These are phyloP conservation scores for Thelephora ganbajun DNA, from an alignment of 768 basidiomycete genomes.

Conservation along the genomic window DNA sequence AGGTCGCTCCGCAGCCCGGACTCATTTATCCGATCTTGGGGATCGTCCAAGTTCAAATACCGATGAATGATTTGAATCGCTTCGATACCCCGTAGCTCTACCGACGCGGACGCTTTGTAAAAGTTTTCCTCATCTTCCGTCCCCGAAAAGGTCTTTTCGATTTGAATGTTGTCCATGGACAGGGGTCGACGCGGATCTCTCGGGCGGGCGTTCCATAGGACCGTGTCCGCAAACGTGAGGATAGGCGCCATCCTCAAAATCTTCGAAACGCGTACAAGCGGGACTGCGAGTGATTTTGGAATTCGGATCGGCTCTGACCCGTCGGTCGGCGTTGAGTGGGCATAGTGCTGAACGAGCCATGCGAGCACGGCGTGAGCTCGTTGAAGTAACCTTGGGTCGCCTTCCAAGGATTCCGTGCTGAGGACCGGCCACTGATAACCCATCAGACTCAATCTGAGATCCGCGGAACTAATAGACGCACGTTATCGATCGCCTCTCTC, in stretches of 20 bases:
- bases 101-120: slow-evolving; percentile 70
- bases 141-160: slow-evolving; percentile 66
- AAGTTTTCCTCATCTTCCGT: slow-evolving; percentile 78
- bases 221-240: slow-evolving; percentile 90
- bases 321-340: slow-evolving; percentile 53
- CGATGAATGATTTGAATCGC: slow-evolving; percentile 81
- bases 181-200: slow-evolving; percentile 42
- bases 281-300: slow-evolving; percentile 65
- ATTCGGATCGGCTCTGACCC: slow-evolving; percentile 33
- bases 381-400: slow-evolving; percentile 49
- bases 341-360: slow-evolving; percentile 83
- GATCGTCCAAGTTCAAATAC: slow-evolving; percentile 63
- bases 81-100: slow-evolving; percentile 79
- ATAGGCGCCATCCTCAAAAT: slow-evolving; percentile 82
- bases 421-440: slow-evolving; percentile 56
- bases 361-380: slow-evolving; percentile 84
- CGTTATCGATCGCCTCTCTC: slow-evolving; percentile 51
- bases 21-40: slow-evolving; percentile 35
- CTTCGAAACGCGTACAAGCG: slow-evolving; percentile 63
- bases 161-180: slow-evolving; percentile 61
- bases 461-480: not conserved
- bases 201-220: slow-evolving; percentile 83
- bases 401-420: slow-evolving; percentile 34
- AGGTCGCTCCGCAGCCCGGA: slow-evolving; percentile 51
- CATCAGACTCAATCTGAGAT: slow-evolving; percentile 6